Evolutionary conservation across 2,329 filamentous ascomycete species (phyloP), one percentile per base, ranked within the genome.

Genomic region (Alternaria gaisen): DNA sequence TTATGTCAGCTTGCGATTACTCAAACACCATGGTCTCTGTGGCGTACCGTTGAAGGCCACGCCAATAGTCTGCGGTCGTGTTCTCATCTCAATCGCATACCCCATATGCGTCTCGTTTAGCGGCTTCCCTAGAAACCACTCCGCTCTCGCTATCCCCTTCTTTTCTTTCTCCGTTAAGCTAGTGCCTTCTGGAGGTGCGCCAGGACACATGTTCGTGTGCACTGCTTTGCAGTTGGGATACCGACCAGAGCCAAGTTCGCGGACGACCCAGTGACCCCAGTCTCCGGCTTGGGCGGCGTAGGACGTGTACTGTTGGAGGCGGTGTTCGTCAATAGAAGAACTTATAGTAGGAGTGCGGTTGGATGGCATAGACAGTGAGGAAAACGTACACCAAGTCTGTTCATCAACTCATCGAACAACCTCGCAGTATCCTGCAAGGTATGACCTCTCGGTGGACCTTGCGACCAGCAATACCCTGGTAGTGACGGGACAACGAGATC

Each of bases 401-500:
- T 74, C 69, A 74, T 70, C 16, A 72, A 47, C 7, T 28, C 47
- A 32, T 73, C 66, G 36, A 64, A 71, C 44, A 71, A 67, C 11
- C 66, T 82, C 61, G 65, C 73, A 69, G 63, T 87, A 87, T 75
- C 82, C 87, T 57, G 72, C 73, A 44, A 32, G 61, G 58, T 83
- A 84, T 43, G 72, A 18, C 53, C 62, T 12, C 64, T 43, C 4
- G 66, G 64, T 16, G 60, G 64, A 8, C 68, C 63, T 58, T 66
- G 66, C 8, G 63, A 68, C 63, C 62, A 71, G 41, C 62, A 70
- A 46, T 69, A 71, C 1, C 69, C 67, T 0, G 87, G 86, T 1
- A 89, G 75, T 7, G 84, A 87, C 0, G 87, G 87, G 0, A 85
- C 85, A 0, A 89, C 83, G 11, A 88, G 78, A 60, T 88, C 82